A percentile compares a stretch with the other conserved stretches of the same genome.
These are phyloP conservation scores for Agastache rugosa DNA, from an alignment of 257 asterid genomes.

Conservation along the genomic window DNA sequence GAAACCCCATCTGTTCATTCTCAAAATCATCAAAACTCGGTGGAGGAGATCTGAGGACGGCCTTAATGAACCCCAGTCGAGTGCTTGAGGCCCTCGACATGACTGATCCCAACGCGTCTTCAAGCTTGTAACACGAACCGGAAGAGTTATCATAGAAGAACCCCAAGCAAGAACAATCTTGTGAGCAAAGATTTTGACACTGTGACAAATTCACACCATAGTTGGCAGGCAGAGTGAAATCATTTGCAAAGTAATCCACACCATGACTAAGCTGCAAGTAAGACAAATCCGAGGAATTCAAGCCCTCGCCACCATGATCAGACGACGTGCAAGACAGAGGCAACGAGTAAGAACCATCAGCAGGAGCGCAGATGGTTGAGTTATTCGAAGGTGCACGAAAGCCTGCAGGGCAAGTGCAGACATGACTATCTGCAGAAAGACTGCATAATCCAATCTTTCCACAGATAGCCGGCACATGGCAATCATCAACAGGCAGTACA, in stretches of 20 bases:
- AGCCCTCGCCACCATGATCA: slow-evolving; percentile 10
- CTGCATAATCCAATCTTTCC: slow-evolving; percentile 62
- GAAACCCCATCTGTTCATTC: slow-evolving; percentile 37
- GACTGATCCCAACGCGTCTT: slow-evolving; percentile 62
- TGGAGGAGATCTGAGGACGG: slow-evolving; percentile 32
- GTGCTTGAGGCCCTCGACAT: slow-evolving; percentile 31
- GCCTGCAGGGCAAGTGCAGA: slow-evolving; percentile 62
- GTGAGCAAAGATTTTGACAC: slow-evolving; percentile 70
- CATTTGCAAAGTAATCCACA: slow-evolving; percentile 73
- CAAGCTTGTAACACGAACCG: slow-evolving; percentile 64
- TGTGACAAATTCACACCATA: slow-evolving; percentile 45
- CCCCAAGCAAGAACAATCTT: slow-evolving; percentile 69
- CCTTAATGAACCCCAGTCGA: slow-evolving; percentile 57
- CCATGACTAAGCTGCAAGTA: slow-evolving; percentile 54
- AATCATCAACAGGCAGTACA: slow-evolving; percentile 51
- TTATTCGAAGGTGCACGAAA: slow-evolving; percentile 44
- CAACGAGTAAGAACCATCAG: slow-evolving; percentile 49
- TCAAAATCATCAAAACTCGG: slow-evolving; percentile 28
- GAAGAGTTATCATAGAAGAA: slow-evolving; percentile 61
- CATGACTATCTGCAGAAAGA: slow-evolving; percentile 38
- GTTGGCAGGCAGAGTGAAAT: slow-evolving; percentile 51
- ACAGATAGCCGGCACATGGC: slow-evolving; percentile 57
- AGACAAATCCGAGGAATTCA: slow-evolving; percentile 41
- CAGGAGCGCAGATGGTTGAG: slow-evolving; percentile 49
- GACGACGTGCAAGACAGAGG: slow-evolving; percentile 60